These are phyloP conservation scores for Globisporangium iwayamae DNA, from an alignment of 352 stramenopile genomes.

Conservation along the genomic window DNA sequence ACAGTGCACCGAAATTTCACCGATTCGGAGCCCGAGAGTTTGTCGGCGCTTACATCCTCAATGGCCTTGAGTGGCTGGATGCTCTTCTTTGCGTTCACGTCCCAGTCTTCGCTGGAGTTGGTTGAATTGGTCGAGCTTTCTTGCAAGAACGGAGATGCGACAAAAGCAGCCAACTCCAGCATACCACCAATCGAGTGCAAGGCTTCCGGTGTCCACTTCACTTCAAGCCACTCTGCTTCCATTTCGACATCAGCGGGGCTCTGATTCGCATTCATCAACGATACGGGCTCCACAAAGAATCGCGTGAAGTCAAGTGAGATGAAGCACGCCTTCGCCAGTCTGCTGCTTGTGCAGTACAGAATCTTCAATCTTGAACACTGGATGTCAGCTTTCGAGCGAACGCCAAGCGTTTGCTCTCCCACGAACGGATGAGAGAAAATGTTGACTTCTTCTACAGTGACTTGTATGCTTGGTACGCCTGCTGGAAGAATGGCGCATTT, in stretches of 20 bases:
- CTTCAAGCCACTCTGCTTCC: conserved; percentile 74
- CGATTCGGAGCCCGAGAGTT: conserved; percentile 28
- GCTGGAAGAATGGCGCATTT: conserved; percentile 41
- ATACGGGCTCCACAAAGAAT: conserved; percentile 52
- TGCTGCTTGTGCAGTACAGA: conserved; percentile 25
- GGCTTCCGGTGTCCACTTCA: conserved; percentile 58
- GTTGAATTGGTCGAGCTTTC: not conserved
- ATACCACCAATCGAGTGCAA: conserved; percentile 63
- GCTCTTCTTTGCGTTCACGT: conserved; percentile 8
- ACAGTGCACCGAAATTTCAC: conserved; percentile 63
- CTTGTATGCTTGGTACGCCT: conserved; percentile 41
- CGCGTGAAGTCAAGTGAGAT: conserved; percentile 64
- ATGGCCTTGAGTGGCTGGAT: conserved; percentile 40
- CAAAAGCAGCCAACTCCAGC: conserved; percentile 54
- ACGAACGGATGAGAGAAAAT: conserved; percentile 53
- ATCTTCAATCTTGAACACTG: conserved; percentile 58
- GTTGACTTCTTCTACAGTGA: conserved; percentile 55
- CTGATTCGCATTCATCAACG: conserved; percentile 32
- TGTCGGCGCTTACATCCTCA: conserved; percentile 34
- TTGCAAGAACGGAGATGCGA: conserved; percentile 27
- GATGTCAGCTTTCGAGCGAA: conserved; percentile 64
- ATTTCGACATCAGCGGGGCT: conserved; percentile 56
- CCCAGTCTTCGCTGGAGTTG: not conserved
- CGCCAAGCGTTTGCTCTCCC: conserved; percentile 40
- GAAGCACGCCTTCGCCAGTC: conserved; percentile 31